Base-by-base conservation (phyloP, 78 protist genomes). In the Tieghemostelium lacteum region DNA sequence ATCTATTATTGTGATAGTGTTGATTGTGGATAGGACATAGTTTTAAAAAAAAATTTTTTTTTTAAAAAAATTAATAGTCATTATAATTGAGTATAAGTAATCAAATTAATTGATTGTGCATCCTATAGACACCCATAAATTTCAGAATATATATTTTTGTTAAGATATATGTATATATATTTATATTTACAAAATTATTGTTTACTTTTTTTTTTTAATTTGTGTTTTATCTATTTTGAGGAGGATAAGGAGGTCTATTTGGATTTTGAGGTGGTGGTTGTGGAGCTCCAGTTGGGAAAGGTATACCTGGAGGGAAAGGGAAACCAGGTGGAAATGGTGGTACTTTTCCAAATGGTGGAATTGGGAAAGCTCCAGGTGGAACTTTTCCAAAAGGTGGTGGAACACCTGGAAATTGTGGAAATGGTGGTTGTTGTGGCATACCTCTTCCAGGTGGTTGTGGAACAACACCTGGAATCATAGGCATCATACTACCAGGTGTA, bases 401-500 rank as follows among this genome's bases (percentile, higher is more conserved):
- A 62, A 92, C 63, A 20, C 87, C 87, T 45, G 91, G 91, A 64
- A 40, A 39, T 14, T 14, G 10, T 45, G 52, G 52, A 6, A 45
- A 14, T 49, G 67, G 58, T 29, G 42, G 45, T 3, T 92, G 92
- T 33, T 75, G 91, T 19, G 92, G 95, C 31, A n/a, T 26, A 20
- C 86, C 94, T 24, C 87, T 75, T 20, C 22, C 50, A n/a, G 78
- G 55, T 50, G 83, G 85, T 8, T 7, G 62, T 50, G 63, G 92
- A 34, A 19, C 29, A 34, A 54, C 66, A 12, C 73, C 80, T 7
- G 45, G 75, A 24, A 55, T 49, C 16, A 20, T 24, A 34, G 97
- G 97, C 88, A 67, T 50, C 98, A 96, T 96, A 52, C 69, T 36
- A n/a, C 60, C 69, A 5, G 94, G 80, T 2, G 91, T 83, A 5